Conservation (phyloP, 1,284 basidiomycete genomes). For the Ceraceosorus guamensis region DNA sequence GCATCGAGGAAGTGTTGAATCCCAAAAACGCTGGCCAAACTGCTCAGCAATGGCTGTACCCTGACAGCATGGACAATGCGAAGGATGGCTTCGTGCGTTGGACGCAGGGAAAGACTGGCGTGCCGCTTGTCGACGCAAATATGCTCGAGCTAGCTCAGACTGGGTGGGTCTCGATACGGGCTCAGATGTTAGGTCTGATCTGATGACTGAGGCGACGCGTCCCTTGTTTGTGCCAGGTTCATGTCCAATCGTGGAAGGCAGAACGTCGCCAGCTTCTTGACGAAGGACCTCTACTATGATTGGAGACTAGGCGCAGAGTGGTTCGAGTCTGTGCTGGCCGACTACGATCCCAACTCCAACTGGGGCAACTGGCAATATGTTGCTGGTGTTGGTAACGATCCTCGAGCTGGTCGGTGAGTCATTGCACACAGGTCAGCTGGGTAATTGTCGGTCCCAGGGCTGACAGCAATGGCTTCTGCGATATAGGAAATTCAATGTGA, state of each 20-base stretch:
- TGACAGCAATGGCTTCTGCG: conserved; percentile 13
- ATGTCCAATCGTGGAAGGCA: conserved; percentile 52
- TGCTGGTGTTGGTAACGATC: conserved; percentile 41
- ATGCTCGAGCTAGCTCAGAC: conserved; percentile 36
- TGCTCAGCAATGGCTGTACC: conserved; percentile 28
- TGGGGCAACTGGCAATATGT: conserved; percentile 42
- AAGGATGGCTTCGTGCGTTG: conserved; percentile 30
- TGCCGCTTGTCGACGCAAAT: conserved; percentile 40
- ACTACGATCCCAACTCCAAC: conserved; percentile 33
- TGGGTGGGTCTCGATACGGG: conserved; percentile 11
- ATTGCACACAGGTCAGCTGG: conserved; percentile 41
- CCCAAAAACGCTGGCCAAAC: conserved; percentile 20
- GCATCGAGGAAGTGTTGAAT: conserved; percentile 26
- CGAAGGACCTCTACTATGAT: conserved; percentile 37
- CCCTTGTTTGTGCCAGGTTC: conserved; percentile 42
- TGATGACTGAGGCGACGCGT: background rate
- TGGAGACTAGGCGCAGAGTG: conserved; percentile 36
- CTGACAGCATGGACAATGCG: conserved; percentile 10
- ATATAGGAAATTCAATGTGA: conserved; percentile 34
- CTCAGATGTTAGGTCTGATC: background rate
- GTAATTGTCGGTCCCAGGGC: conserved; percentile 28
- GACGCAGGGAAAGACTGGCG: conserved; percentile 24
- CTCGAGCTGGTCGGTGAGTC: conserved; percentile 32
- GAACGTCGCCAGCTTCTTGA: conserved; percentile 34
- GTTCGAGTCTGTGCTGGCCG: conserved; percentile 31